Evolutionary conservation across 306 rosid species (phyloP), one percentile per base, ranked within the genome.

Genomic region (Trifolium subterraneum): DNA sequence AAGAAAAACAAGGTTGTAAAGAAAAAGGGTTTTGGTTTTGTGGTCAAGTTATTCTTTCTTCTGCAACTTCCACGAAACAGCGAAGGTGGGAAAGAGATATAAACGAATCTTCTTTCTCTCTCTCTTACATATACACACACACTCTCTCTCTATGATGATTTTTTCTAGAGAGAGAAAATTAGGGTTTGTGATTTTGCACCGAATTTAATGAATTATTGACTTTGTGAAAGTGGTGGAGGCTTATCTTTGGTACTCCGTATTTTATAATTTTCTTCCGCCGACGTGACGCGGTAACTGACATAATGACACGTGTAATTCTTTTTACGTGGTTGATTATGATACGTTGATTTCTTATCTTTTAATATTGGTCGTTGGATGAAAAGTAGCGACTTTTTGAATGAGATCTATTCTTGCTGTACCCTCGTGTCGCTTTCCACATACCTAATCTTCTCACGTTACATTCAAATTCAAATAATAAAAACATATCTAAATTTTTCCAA

Each of bases 181-280:
- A 81, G 85, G 88, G 88, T 81, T 84, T 74, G 82, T 70, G 45
- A 50, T 74, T 68, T 73, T 63, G 6, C 16, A 65, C 59, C 29
- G 54, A 65, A 20, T 2, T 63, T 50, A 74, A 45, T 68, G 33
- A 55, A 72, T 59, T 44, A 38, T 84, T 84, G 83, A 78, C 83
- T 78, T 76, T 39, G 44, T 25, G 54, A 18, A 1, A 15, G 5
- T 8, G 58, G 58, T 51, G 29, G 68, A 39, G 31, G 20, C 79
- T 76, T 36, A 36, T 36, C 8, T 36, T 36, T 10, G 39, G 1
- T 4, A n/a, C n/a, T n/a, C n/a, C n/a, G n/a, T n/a, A 29, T 29
- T 4, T 50, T 11, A 41, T 41, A 41, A 71, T 80, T 73, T 72
- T 77, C n/a, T 50, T 69, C 80, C 64, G 47, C 74, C 78, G 83